Conservation (phyloP, 2,329 filamentous ascomycete genomes). For the Fusarium phyllophilum region DNA sequence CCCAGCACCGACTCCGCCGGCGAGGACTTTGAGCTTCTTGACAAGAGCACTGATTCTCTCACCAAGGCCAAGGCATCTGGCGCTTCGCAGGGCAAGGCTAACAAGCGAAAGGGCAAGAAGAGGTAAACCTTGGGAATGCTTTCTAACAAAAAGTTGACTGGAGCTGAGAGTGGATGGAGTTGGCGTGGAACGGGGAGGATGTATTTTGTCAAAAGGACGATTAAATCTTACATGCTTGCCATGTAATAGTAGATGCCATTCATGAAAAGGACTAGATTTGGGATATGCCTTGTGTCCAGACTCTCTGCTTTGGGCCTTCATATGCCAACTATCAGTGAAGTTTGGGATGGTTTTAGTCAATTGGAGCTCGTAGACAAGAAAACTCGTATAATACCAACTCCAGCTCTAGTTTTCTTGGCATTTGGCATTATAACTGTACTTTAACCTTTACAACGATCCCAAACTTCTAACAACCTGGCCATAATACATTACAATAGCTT, state of each 20-base stretch:
- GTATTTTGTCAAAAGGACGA: conserved; percentile 12
- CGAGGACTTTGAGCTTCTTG: conserved; percentile 71
- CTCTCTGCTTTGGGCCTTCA: background rate
- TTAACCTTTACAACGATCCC: background rate
- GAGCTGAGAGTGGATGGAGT: conserved; percentile 1
- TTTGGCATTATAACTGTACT: background rate
- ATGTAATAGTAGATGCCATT: conserved; percentile 14
- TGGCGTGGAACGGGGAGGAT: conserved; percentile 9
- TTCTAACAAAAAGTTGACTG: background rate
- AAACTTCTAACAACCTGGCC: background rate
- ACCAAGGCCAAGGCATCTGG: conserved; percentile 62
- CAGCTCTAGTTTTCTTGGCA: background rate
- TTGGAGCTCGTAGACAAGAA: background rate
- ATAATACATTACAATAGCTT: background rate
- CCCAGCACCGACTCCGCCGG: conserved; percentile 67
- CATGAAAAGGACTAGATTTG: conserved; percentile 16
- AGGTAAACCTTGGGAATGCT: conserved; percentile 50
- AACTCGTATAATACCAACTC: no score
- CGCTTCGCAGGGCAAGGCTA: conserved; percentile 58
- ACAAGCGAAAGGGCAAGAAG: conserved; percentile 66
- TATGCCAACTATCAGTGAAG: background rate
- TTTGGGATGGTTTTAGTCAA: background rate
- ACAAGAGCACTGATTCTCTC: conserved; percentile 68
- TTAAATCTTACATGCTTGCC: conserved; percentile 3
- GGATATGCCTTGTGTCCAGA: background rate